Evolutionary conservation across 768 basidiomycete species (phyloP).

Genomic region (Podaxis sp.): DNA sequence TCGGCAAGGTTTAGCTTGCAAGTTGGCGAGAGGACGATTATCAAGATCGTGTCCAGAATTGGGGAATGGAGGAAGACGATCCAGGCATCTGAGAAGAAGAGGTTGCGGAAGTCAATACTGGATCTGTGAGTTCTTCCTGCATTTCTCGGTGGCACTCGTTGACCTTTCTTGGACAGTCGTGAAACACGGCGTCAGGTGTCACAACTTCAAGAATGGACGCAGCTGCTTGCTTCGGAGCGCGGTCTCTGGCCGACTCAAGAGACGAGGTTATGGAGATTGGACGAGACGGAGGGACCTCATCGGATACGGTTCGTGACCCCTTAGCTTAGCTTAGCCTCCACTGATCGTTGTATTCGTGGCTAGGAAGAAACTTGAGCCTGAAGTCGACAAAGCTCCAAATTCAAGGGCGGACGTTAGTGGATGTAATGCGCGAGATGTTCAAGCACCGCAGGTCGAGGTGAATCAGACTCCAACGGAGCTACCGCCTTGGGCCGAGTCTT

Average conservation of each 20-base stretch:
- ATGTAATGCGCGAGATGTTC: constrained; percentile 47
- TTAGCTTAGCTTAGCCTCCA: neutral
- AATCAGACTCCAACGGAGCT: constrained; percentile 60
- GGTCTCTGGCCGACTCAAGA: constrained; percentile 76
- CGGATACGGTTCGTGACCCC: constrained; percentile 64
- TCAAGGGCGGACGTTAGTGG: constrained; percentile 47
- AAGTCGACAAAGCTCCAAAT: constrained; percentile 46
- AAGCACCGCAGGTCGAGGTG: constrained; percentile 34
- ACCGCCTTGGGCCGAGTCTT: constrained; percentile 73
- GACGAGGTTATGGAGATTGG: constrained; percentile 68
- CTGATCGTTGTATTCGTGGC: neutral
- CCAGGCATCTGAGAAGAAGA: constrained; percentile 66
- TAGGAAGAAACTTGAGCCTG: constrained; percentile 79
- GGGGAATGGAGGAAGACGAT: constrained; percentile 76
- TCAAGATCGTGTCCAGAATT: constrained; percentile 63
- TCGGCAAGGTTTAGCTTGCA: constrained; percentile 63
- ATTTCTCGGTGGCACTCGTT: neutral
- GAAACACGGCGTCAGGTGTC: constrained; percentile 75
- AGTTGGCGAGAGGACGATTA: constrained; percentile 59
- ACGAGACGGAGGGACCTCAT: constrained; percentile 91
- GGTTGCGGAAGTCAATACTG: constrained; percentile 67
- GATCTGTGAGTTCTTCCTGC: constrained; percentile 56
- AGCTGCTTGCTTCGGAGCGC: constrained; percentile 68
- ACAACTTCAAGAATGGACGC: constrained; percentile 58
- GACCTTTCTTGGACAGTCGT: constrained; percentile 45